These are phyloP conservation scores for Geotrichum fermentans DNA, from an alignment of 1,139 yeast species.

Conservation along the genomic window DNA sequence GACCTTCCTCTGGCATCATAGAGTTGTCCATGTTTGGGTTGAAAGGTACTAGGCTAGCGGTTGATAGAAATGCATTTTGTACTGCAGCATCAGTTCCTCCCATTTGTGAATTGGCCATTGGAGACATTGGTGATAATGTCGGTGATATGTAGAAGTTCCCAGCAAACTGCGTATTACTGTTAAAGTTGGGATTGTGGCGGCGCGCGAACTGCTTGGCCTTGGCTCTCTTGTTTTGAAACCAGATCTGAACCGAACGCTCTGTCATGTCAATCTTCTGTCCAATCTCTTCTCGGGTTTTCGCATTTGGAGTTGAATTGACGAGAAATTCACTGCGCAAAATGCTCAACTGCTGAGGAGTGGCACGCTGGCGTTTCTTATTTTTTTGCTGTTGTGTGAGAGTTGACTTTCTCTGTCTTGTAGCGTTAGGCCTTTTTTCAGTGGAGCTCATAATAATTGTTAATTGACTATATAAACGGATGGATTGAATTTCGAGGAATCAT, in stretches of 20 bases:
- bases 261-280: conserved; percentile 79
- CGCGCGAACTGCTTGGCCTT: conserved; percentile 51
- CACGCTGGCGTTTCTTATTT: conserved; percentile 45
- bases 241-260: conserved; percentile 85
- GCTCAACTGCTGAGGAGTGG: conserved; percentile 78
- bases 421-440: conserved; percentile 8
- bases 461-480: background rate
- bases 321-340: conserved; percentile 66
- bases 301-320: conserved; percentile 52
- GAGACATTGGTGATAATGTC: conserved; percentile 14
- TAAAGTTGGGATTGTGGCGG: conserved; percentile 20
- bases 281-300: conserved; percentile 56
- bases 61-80: conserved; percentile 1
- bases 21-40: background rate
- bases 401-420: conserved; percentile 26
- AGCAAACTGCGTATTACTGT: conserved; percentile 2
- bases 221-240: conserved; percentile 93
- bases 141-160: conserved; percentile 34
- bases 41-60: background rate
- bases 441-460: conserved; percentile 7
- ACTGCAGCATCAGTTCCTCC: background rate
- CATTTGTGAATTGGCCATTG: background rate
- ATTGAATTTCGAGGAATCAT: background rate
- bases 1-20: background rate
- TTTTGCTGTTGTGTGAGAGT: conserved; percentile 41